Evolutionary conservation across 129 eudicot genomes (phyloP), one percentile per base, ranked within the genome.

Genomic region (Saussurea involucrata): DNA sequence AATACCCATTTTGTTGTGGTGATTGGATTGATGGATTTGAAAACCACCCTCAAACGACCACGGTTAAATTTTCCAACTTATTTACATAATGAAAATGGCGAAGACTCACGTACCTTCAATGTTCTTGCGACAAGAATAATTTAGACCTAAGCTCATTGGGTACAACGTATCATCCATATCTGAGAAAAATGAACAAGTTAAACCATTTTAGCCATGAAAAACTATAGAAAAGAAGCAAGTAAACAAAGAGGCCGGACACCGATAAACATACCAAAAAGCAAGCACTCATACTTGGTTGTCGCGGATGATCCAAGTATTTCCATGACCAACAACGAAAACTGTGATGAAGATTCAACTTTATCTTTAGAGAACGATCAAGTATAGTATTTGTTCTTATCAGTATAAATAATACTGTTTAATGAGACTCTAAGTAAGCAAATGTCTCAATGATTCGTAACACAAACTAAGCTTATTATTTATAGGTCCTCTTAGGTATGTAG

Each of bases 81-180:
- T 24, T n/a, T 11, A 61, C 17, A 24, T 3, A 42, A 6, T 63
- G 13, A 44, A 73, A 66, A 36, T 15, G 46, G 58, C 5, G 21
- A 53, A 1, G 9, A 24, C 24, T 60, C 9, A 11, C 27, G 69
- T 74, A 91, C 98, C 97, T 94, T 91, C 86, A 68, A 94, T 94
- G 72, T 94, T 91, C 82, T 85, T 94, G 74, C 98, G 90, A 49
- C 98, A 94, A 46, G 97, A 96, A 72, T 77, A 21, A 81, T 94
- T 94, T 78, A 94, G 87, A 63, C 98, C 98, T 24, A 75, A 44
- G 82, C 98, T 94, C 89, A 89, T 36, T 55, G 98, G 98, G 70
- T 94, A 94, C 71, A 94, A 78, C 15, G 98, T 94, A 76, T 94
- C 98, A 31, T 94, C 98, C 96, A 94, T 80, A 76, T 94, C 97